A percentile compares a stretch with the other conserved stretches of the same genome.
These are phyloP conservation scores for Streptanthus diversifolius DNA, from an alignment of 345 rosid species.

Conservation along the genomic window DNA sequence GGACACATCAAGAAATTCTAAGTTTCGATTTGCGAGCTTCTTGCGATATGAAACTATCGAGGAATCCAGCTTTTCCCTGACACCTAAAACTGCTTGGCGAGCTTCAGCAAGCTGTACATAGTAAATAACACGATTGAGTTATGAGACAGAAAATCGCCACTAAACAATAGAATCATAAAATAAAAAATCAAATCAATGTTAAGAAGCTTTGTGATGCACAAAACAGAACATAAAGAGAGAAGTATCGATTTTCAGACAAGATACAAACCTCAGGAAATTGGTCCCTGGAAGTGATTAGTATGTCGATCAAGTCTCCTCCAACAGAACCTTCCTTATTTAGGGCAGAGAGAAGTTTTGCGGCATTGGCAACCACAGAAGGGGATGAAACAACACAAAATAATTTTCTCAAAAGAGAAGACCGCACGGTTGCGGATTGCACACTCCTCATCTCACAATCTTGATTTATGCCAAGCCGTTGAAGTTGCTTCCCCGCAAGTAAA, in stretches of 20 bases:
- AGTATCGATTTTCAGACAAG: not conserved
- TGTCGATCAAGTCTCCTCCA: constrained; percentile 59
- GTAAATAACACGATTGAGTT: constrained; percentile 5
- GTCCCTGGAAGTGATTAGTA: constrained; percentile 50
- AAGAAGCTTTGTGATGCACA: constrained; percentile 17
- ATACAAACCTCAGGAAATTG: constrained; percentile 72
- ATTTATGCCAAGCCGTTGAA: constrained; percentile 54
- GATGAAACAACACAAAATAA: constrained; percentile 71
- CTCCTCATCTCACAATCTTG: constrained; percentile 36
- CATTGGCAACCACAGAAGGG: constrained; percentile 51
- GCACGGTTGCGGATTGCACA: constrained; percentile 32
- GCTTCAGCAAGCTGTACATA: constrained; percentile 62
- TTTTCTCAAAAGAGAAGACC: constrained; percentile 57
- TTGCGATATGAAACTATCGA: constrained; percentile 26
- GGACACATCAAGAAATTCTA: constrained; percentile 35
- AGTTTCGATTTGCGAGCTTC: constrained; percentile 27
- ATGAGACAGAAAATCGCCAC: not conserved
- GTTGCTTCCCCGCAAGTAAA: constrained; percentile 68
- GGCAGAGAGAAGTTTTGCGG: constrained; percentile 63
- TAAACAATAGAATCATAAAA: not conserved
- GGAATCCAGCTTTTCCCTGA: constrained; percentile 47
- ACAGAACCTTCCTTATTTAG: constrained; percentile 81
- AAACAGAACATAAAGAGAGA: constrained; percentile 2
- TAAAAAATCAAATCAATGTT: not conserved
- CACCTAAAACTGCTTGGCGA: constrained; percentile 55